A percentile compares a stretch with the other conserved stretches of the same genome.
These are phyloP conservation scores for Euphorbia pulcherrima DNA, from an alignment of 345 rosid species.

Conservation along the genomic window DNA sequence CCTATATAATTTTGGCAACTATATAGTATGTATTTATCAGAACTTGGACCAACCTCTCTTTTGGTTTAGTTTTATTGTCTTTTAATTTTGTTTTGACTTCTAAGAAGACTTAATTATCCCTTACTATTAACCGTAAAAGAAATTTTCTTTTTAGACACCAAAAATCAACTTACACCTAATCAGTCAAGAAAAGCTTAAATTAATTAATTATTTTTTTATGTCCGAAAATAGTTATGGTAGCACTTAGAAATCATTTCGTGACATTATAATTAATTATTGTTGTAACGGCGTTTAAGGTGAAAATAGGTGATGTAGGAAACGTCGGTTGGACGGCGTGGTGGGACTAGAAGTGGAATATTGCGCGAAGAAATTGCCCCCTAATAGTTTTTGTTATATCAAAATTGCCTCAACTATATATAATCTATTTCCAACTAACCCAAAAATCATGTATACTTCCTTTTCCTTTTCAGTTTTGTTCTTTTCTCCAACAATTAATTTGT, in stretches of 20 bases:
- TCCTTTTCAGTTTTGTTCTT: not conserved
- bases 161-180: not conserved
- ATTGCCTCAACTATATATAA: not conserved
- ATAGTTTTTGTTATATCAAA: not conserved
- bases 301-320: not conserved
- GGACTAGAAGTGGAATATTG: not conserved
- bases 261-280: too few relatives aligned
- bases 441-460: too few relatives aligned
- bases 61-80: not conserved
- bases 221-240: too few relatives aligned
- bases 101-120: not conserved
- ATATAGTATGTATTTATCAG: too few relatives aligned
- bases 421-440: slow-evolving; percentile 2
- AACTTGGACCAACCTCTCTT: too few relatives aligned
- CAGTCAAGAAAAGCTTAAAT: not conserved
- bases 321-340: not conserved
- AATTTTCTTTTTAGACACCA: not conserved
- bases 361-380: slow-evolving; percentile 9
- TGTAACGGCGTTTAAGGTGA: not conserved
- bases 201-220: not conserved
- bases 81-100: not conserved
- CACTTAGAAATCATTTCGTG: too few relatives aligned
- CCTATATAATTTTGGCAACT: too few relatives aligned
- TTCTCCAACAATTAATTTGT: not conserved
- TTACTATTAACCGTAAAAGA: not conserved